phyloP scores from a whole-genome alignment of 2,329 filamentous ascomycete species.

The Pestalotiopsis fici region DNA sequence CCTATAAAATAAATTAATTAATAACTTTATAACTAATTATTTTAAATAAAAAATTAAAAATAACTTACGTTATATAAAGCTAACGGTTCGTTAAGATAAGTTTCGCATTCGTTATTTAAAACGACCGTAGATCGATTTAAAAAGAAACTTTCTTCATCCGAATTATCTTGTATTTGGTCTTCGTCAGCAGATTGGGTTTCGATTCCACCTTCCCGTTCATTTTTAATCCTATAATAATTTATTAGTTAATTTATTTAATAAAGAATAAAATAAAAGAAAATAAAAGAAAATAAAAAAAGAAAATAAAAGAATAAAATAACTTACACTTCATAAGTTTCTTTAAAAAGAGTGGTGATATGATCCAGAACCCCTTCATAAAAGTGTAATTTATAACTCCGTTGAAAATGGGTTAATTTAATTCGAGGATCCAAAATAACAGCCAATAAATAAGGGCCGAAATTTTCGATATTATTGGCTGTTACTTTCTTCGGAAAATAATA shows the following conservation, averaged over 20 bases:
- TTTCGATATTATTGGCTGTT: background rate
- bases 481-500: background rate
- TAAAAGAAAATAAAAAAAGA: background rate
- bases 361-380: background rate
- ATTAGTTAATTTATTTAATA: background rate
- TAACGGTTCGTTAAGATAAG: background rate
- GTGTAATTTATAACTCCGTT: background rate
- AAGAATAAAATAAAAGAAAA: background rate
- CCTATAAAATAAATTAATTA: no score
- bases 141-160: background rate
- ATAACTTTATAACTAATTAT: no score
- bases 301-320: background rate
- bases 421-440: background rate
- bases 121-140: background rate
- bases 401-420: background rate
- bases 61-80: background rate
- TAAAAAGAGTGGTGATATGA: background rate
- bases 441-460: background rate
- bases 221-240: no score
- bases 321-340: background rate
- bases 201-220: background rate
- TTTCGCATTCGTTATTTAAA: background rate
- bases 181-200: no score
- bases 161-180: background rate
- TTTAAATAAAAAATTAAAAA: background rate